Conservation (phyloP, 805 yeast genomes). For the Yamadazyma ubonensis region DNA sequence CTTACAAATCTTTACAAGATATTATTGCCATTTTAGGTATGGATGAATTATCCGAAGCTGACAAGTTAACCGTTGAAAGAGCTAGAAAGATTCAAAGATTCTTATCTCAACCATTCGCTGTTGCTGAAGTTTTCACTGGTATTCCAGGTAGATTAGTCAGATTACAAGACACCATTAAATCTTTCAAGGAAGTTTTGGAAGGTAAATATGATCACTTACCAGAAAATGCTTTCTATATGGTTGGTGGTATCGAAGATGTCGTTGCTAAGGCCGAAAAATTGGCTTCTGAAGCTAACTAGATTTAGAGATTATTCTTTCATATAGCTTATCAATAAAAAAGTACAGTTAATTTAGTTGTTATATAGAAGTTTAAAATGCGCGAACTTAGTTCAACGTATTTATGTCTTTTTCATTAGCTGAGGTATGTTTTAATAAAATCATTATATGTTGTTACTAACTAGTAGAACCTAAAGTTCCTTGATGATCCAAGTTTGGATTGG, state of each 20-base stretch:
- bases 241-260: constrained; percentile 99
- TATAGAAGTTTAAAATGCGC: no score
- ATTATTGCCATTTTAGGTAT: constrained; percentile 99
- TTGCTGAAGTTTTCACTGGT: constrained; percentile 99
- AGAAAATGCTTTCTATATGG: constrained; percentile 99
- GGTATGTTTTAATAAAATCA: no score
- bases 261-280: constrained; percentile 98
- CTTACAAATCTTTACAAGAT: constrained; percentile 99
- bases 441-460: constrained; percentile 29
- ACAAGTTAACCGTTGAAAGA: constrained; percentile 99
- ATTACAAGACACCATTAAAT: constrained; percentile 88
- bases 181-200: constrained; percentile 95
- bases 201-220: constrained; percentile 99
- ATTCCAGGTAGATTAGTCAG: constrained; percentile 97
- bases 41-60: constrained; percentile 99
- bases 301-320: constrained; percentile 8
- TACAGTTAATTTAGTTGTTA: constrained; percentile 7
- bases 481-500: constrained; percentile 76
- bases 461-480: constrained; percentile 53
- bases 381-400: constrained; percentile 2
- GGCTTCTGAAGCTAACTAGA: constrained; percentile 73
- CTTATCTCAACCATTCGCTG: constrained; percentile 99
- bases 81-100: constrained; percentile 99
- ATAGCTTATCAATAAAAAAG: constrained; percentile 12
- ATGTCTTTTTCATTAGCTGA: constrained; percentile 14